phyloP scores from a whole-genome alignment of 1,284 basidiomycete genomes.

The Chalciporus sp. region DNA sequence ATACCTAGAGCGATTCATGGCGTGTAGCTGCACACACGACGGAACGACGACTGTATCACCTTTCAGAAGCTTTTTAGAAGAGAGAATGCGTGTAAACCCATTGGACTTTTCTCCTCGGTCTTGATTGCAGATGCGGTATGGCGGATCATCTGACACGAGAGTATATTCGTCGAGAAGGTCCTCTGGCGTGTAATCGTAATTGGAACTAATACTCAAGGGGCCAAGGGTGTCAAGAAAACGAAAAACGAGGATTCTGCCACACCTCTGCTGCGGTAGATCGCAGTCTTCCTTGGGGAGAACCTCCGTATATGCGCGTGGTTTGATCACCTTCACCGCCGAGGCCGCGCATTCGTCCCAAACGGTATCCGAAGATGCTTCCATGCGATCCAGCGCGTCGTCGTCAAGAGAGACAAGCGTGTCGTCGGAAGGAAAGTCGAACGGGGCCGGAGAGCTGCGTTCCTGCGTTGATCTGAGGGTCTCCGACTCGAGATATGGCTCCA shows the following conservation, averaged over 20 bases:
- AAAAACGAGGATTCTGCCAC: slow-evolving; percentile 9
- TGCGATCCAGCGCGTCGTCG: slow-evolving; percentile 5
- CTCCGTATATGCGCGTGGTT: slow-evolving; percentile 22
- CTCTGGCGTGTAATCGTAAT: not conserved
- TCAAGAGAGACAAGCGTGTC: slow-evolving; percentile 24
- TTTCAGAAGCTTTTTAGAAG: slow-evolving; percentile 16
- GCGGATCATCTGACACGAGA: not conserved
- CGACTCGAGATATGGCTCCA: slow-evolving; percentile 7
- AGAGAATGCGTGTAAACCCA: slow-evolving; percentile 24
- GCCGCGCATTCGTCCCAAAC: slow-evolving; percentile 14
- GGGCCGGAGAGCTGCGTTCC: not conserved
- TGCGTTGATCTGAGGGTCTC: slow-evolving; percentile 5
- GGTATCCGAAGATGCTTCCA: slow-evolving; percentile 32
- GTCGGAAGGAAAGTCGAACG: slow-evolving; percentile 23
- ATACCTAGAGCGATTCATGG: slow-evolving; percentile 8
- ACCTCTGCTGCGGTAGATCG: slow-evolving; percentile 16
- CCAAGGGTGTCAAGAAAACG: slow-evolving; percentile 14
- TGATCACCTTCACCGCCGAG: not conserved
- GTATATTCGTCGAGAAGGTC: not conserved
- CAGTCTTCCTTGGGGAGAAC: not conserved
- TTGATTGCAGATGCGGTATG: slow-evolving; percentile 20
- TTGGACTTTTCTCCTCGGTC: slow-evolving; percentile 9
- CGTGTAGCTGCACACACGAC: slow-evolving; percentile 20
- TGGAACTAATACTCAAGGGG: slow-evolving; percentile 12
- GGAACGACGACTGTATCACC: slow-evolving; percentile 22